Conservation (phyloP, 2,329 filamentous ascomycete genomes). For the Leptodontidium sp. region DNA sequence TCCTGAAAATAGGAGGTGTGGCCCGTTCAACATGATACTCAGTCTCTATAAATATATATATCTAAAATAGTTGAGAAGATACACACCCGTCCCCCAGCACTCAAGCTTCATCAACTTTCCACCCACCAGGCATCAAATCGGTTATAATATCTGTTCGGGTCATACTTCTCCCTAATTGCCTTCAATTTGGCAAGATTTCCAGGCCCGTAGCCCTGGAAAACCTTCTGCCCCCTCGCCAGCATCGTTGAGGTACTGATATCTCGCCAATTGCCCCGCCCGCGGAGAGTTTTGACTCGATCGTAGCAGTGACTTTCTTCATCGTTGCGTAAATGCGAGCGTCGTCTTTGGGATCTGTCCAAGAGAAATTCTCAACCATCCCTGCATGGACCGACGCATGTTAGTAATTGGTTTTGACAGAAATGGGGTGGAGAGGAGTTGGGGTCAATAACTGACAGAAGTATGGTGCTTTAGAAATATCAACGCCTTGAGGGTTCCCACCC, state of each 20-base stretch:
- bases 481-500: constrained; percentile 29
- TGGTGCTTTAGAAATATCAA: constrained; percentile 30
- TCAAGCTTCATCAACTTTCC: constrained; percentile 28
- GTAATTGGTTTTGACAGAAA: constrained; percentile 1
- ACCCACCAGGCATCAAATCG: constrained; percentile 34
- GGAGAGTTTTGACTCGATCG: constrained; percentile 27
- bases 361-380: constrained; percentile 36
- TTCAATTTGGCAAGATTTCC: constrained; percentile 49
- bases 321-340: constrained; percentile 30
- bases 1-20: background rate
- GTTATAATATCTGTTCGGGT: constrained; percentile 47
- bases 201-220: constrained; percentile 45
- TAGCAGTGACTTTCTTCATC: constrained; percentile 23
- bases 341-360: constrained; percentile 30
- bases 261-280: constrained; percentile 25
- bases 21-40: background rate
- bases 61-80: background rate
- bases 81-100: background rate
- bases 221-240: constrained; percentile 29
- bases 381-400: constrained; percentile 14
- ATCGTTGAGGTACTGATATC: constrained; percentile 34
- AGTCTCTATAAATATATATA: background rate
- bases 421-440: background rate
- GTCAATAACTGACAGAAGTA: constrained; percentile 30
- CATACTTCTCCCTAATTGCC: constrained; percentile 45